These are phyloP conservation scores for Kuraishia piskuri DNA, from an alignment of 805 yeast genomes.

Conservation along the genomic window DNA sequence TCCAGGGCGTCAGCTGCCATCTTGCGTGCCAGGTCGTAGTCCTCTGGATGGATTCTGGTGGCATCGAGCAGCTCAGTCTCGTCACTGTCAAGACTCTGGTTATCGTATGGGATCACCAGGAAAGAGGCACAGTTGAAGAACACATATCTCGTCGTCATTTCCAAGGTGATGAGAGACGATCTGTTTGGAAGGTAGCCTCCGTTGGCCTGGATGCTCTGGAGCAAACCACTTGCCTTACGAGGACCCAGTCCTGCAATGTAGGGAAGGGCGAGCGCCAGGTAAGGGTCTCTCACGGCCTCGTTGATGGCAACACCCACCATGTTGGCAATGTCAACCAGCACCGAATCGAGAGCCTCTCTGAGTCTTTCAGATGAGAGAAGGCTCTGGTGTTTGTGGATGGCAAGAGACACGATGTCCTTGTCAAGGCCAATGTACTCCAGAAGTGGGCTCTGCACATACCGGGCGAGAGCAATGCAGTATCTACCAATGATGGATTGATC, in stretches of 20 bases:
- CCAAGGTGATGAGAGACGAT: slow-evolving; percentile 76
- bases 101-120: slow-evolving; percentile 65
- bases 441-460: slow-evolving; percentile 90
- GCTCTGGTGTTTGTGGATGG: slow-evolving; percentile 62
- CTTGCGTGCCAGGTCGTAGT: slow-evolving; percentile 89
- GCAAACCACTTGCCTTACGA: slow-evolving; percentile 81
- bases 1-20: slow-evolving; percentile 98
- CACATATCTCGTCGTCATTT: slow-evolving; percentile 68
- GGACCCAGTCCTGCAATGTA: slow-evolving; percentile 92
- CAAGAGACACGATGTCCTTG: slow-evolving; percentile 60
- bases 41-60: slow-evolving; percentile 96
- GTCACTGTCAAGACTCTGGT: slow-evolving; percentile 48
- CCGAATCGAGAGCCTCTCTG: slow-evolving; percentile 61
- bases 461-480: slow-evolving; percentile 83
- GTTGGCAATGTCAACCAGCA: slow-evolving; percentile 83
- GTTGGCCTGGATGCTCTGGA: slow-evolving; percentile 66
- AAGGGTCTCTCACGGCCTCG: slow-evolving; percentile 72
- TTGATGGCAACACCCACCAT: slow-evolving; percentile 92
- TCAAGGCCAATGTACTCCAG: slow-evolving; percentile 79
- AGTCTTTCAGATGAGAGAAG: slow-evolving; percentile 58
- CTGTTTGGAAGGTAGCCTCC: slow-evolving; percentile 60
- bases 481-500: slow-evolving; percentile 74
- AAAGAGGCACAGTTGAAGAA: slow-evolving; percentile 92
- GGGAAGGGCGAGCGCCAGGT: slow-evolving; percentile 62
- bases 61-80: slow-evolving; percentile 81